Conservation (phyloP, 495 filamentous ascomycete species). For the Aspergillus bertholletiae region DNA sequence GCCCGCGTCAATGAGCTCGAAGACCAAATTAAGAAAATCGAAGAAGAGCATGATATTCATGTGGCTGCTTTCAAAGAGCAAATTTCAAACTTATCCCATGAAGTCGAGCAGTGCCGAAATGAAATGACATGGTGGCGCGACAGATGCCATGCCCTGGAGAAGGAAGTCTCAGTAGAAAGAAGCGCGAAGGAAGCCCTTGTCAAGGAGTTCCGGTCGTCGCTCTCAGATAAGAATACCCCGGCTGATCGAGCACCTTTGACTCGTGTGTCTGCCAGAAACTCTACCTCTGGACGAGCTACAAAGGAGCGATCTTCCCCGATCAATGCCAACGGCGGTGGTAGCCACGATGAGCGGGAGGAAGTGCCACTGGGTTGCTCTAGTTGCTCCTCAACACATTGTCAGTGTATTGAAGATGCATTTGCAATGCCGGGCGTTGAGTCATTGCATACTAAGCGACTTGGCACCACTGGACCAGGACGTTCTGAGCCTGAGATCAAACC, state of each 20-base stretch:
- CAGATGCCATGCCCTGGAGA: slow-evolving; percentile 47
- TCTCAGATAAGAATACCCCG: slow-evolving; percentile 22
- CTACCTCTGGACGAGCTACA: slow-evolving; percentile 2
- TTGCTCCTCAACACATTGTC: slow-evolving; percentile 59
- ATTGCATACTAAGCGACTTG: slow-evolving; percentile 28
- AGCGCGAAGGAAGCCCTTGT: slow-evolving; percentile 40
- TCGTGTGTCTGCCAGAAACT: slow-evolving; percentile 1
- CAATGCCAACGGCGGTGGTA: slow-evolving; percentile 4
- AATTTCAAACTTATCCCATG: slow-evolving; percentile 47
- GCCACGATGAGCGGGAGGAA: slow-evolving; percentile 24
- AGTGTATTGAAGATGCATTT: slow-evolving; percentile 69
- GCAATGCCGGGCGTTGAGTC: slow-evolving; percentile 31
- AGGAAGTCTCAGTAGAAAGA: slow-evolving; percentile 41
- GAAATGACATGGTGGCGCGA: slow-evolving; percentile 47
- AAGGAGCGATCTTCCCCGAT: slow-evolving; percentile 3
- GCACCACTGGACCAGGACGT: background rate
- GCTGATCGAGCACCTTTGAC: slow-evolving; percentile 33
- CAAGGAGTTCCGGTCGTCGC: slow-evolving; percentile 36
- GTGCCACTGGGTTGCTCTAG: slow-evolving; percentile 57
- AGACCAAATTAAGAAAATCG: slow-evolving; percentile 70
- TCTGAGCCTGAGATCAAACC: slow-evolving; percentile 42
- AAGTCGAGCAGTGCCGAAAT: slow-evolving; percentile 46
- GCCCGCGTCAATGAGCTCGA: slow-evolving; percentile 83
- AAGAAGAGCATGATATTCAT: slow-evolving; percentile 48
- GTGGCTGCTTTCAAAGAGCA: slow-evolving; percentile 40